These are phyloP conservation scores for Phylloporus arenicola DNA, from an alignment of 768 basidiomycete species.

Conservation along the genomic window DNA sequence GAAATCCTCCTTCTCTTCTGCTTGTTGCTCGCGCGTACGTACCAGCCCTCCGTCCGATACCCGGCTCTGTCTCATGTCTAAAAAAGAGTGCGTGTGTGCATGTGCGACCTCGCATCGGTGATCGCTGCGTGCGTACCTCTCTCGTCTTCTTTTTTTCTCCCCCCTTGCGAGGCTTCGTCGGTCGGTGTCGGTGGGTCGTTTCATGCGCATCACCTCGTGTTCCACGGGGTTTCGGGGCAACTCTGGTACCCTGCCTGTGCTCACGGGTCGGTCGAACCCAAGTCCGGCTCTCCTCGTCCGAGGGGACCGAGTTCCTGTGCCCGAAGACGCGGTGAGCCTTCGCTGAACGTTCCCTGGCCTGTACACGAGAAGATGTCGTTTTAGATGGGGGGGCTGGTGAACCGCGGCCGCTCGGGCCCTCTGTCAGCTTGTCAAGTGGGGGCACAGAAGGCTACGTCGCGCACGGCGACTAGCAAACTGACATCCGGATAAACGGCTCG, in stretches of 20 bases:
- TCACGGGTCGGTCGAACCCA: not conserved
- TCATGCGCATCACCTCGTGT: slow-evolving; percentile 1
- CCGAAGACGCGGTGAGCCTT: not conserved
- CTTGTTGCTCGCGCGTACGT: not conserved
- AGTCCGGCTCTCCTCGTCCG: not conserved
- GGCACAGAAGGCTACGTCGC: too few relatives aligned
- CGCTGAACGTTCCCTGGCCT: not conserved
- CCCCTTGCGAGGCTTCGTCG: not conserved
- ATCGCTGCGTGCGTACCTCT: not conserved
- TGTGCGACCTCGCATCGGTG: not conserved
- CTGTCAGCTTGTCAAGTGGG: too few relatives aligned
- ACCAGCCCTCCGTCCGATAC: slow-evolving; percentile 2
- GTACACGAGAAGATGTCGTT: not conserved
- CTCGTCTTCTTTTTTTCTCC: not conserved
- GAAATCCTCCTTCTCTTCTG: not conserved
- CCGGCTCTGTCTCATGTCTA: slow-evolving; percentile 3
- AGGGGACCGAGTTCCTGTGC: not conserved
- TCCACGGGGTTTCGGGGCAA: not conserved
- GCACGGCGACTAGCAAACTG: too few relatives aligned
- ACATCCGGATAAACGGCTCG: too few relatives aligned
- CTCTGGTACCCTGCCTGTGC: not conserved
- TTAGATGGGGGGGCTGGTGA: not conserved
- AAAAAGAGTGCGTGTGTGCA: not conserved
- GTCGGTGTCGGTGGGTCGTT: not conserved
- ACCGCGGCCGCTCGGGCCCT: slow-evolving; percentile 7